phyloP scores from a whole-genome alignment of 2,329 filamentous ascomycete genomes.

The Helminthosporium solani region DNA sequence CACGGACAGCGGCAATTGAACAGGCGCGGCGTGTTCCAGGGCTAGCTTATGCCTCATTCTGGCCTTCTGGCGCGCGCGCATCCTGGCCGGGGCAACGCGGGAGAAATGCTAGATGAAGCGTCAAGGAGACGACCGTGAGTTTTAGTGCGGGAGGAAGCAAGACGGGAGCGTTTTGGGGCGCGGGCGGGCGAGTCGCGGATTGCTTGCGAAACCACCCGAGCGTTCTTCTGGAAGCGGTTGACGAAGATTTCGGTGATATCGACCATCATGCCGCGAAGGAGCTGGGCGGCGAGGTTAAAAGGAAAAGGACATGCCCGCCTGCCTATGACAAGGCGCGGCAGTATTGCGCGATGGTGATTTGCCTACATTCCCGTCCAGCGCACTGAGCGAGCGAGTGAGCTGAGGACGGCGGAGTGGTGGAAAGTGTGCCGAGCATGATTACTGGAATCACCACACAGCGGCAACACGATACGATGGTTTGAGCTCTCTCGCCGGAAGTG shows the following conservation, averaged over 20 bases:
- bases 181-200: slow-evolving; percentile 13
- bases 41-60: too few relatives aligned
- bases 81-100: too few relatives aligned
- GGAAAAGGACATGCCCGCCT: background rate
- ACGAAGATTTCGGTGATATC: slow-evolving; percentile 19
- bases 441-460: too few relatives aligned
- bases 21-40: too few relatives aligned
- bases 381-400: too few relatives aligned
- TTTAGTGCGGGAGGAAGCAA: slow-evolving; percentile 15
- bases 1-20: slow-evolving; percentile 13
- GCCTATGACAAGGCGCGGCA: background rate
- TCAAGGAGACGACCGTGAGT: slow-evolving; percentile 1
- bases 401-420: too few relatives aligned
- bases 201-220: slow-evolving; percentile 25
- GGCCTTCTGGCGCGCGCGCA: too few relatives aligned
- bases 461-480: too few relatives aligned
- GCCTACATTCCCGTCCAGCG: too few relatives aligned
- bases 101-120: too few relatives aligned
- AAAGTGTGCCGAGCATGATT: too few relatives aligned
- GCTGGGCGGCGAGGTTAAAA: background rate
- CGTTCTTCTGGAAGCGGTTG: slow-evolving; percentile 30
- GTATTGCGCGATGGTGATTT: too few relatives aligned
- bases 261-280: background rate
- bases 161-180: slow-evolving; percentile 13
- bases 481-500: background rate